Percentiles rank a stretch among this genome's conserved stretches.
Evolutionary conservation across 2,329 filamentous ascomycete species (phyloP).

Genomic region (Myriosclerotinia scirpicola): DNA sequence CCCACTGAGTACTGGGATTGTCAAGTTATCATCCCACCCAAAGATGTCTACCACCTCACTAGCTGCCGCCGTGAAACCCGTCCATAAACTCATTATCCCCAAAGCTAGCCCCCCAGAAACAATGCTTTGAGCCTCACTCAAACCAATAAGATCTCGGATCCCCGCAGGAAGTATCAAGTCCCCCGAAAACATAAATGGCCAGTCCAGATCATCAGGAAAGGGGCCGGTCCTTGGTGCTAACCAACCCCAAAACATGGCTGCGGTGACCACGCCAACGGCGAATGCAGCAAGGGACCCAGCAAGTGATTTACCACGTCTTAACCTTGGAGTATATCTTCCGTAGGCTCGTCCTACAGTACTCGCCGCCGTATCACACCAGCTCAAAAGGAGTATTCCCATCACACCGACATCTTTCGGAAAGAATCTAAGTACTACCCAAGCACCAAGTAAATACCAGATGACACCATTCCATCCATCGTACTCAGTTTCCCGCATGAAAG

Average conservation of each 20-base stretch:
- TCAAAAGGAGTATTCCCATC: slow-evolving; percentile 84
- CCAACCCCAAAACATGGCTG: slow-evolving; percentile 84
- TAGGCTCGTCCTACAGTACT: slow-evolving; percentile 90
- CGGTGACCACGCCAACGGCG: slow-evolving; percentile 76
- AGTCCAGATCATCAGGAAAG: slow-evolving; percentile 66
- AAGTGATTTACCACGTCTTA: slow-evolving; percentile 86
- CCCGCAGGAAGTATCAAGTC: slow-evolving; percentile 66
- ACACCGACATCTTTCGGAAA: slow-evolving; percentile 93
- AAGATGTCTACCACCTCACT: slow-evolving; percentile 92
- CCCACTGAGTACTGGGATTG: slow-evolving; percentile 89
- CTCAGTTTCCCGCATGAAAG: slow-evolving; percentile 96
- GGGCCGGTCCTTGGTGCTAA: slow-evolving; percentile 68
- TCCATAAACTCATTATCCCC: slow-evolving; percentile 78
- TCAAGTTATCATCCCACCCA: slow-evolving; percentile 96
- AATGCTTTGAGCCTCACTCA: slow-evolving; percentile 57
- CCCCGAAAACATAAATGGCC: slow-evolving; percentile 80
- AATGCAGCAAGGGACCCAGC: slow-evolving; percentile 87
- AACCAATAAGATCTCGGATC: slow-evolving; percentile 59
- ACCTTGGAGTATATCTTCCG: slow-evolving; percentile 81
- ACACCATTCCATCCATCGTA: slow-evolving; percentile 94
- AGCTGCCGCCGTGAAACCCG: slow-evolving; percentile 82
- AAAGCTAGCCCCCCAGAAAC: slow-evolving; percentile 73
- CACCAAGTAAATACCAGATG: slow-evolving; percentile 91
- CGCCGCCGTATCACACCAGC: slow-evolving; percentile 97
- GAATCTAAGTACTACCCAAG: slow-evolving; percentile 80